Conservation (phyloP, 805 yeast genomes). For the Yueomyces sinensis region DNA sequence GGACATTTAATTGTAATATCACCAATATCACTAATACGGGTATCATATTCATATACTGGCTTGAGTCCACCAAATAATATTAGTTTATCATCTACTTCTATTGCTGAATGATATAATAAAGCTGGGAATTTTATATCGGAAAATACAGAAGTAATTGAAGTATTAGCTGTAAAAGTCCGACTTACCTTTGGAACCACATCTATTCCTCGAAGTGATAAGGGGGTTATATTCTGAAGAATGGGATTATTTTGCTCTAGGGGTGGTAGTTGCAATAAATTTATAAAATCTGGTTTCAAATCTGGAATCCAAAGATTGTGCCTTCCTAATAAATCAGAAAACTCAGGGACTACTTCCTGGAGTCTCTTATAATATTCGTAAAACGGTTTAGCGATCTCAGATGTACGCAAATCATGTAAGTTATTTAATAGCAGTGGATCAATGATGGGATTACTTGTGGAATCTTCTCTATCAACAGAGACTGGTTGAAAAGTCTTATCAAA, state of each 20-base stretch:
- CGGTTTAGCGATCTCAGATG: no score
- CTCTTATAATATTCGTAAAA: no score
- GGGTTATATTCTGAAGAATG: slow-evolving; percentile 3
- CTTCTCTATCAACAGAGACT: no score
- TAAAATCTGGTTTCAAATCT: slow-evolving; percentile 5
- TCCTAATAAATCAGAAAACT: no score
- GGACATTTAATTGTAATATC: slow-evolving; percentile 27
- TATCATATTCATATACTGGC: slow-evolving; percentile 15
- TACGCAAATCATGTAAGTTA: no score
- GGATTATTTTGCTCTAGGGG: no score
- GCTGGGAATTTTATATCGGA: slow-evolving; percentile 29
- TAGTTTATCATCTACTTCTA: slow-evolving; percentile 24
- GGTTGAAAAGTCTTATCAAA: no score
- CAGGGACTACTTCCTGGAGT: no score
- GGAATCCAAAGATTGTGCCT: slow-evolving; percentile 22
- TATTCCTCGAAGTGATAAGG: slow-evolving; percentile 7
- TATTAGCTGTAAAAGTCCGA: slow-evolving; percentile 14
- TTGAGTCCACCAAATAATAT: slow-evolving; percentile 35
- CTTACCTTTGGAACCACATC: slow-evolving; percentile 6
- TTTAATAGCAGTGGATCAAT: no score
- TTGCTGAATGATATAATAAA: slow-evolving; percentile 30
- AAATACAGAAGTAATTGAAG: slow-evolving; percentile 19
- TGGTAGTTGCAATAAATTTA: slow-evolving; percentile 2
- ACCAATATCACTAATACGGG: slow-evolving; percentile 22
- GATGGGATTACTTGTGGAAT: no score